Evolutionary conservation across 2,329 filamentous ascomycete genomes (phyloP).

Genomic region (Diplocarpon rosae): DNA sequence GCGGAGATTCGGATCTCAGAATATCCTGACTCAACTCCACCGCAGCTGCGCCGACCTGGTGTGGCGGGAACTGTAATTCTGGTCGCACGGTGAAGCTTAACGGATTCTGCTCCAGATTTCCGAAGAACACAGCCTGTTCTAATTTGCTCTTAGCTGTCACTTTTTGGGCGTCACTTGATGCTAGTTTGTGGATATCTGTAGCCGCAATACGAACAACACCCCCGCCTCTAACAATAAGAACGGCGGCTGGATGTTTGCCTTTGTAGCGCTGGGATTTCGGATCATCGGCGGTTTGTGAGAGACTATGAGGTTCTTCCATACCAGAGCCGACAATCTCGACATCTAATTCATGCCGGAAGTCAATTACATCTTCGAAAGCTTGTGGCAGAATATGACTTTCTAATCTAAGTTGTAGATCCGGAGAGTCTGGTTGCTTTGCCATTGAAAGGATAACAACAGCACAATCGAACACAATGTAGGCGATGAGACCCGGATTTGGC

Average conservation of each 20-base stretch:
- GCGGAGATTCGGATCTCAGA: slow-evolving; percentile 62
- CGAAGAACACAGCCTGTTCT: slow-evolving; percentile 91
- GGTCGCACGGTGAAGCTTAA: slow-evolving; percentile 67
- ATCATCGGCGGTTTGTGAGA: slow-evolving; percentile 34
- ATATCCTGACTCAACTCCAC: slow-evolving; percentile 72
- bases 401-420: slow-evolving; percentile 63
- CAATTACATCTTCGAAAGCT: slow-evolving; percentile 77
- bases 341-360: slow-evolving; percentile 56
- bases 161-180: slow-evolving; percentile 43
- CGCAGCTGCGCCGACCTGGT: slow-evolving; percentile 68
- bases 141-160: slow-evolving; percentile 81
- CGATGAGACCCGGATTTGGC: slow-evolving; percentile 67
- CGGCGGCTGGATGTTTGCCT: slow-evolving; percentile 49
- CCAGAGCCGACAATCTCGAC: slow-evolving; percentile 55
- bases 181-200: slow-evolving; percentile 48
- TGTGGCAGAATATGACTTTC: slow-evolving; percentile 52
- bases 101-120: slow-evolving; percentile 70
- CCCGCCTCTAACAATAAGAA: slow-evolving; percentile 51
- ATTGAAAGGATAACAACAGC: slow-evolving; percentile 71
- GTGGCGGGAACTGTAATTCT: slow-evolving; percentile 52
- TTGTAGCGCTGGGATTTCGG: slow-evolving; percentile 40
- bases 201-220: slow-evolving; percentile 50
- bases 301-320: slow-evolving; percentile 44
- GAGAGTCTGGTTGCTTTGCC: slow-evolving; percentile 53
- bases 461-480: slow-evolving; percentile 70